Conservation (phyloP, 176 grass and related monocot species). For the Cenchrus fungigraminus region DNA sequence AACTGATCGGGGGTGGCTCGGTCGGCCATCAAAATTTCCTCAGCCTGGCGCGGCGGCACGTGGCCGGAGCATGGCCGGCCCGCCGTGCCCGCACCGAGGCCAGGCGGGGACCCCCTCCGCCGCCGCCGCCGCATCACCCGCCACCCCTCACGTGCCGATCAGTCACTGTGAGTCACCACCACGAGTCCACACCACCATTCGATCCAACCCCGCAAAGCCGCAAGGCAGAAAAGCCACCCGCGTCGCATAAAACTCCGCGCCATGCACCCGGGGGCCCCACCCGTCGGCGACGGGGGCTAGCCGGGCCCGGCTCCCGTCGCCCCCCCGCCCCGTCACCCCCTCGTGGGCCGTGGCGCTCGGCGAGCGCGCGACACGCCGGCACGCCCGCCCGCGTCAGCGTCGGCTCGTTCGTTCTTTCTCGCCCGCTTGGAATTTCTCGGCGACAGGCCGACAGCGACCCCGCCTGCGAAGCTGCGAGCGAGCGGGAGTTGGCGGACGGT, state of each 20-base stretch:
- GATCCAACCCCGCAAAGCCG: neutral
- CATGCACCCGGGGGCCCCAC: slow-evolving; percentile 22
- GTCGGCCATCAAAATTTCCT: neutral
- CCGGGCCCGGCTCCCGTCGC: neutral
- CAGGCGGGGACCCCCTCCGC: no score
- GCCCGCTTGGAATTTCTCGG: slow-evolving; percentile 14
- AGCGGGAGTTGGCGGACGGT: neutral
- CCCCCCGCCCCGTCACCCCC: neutral
- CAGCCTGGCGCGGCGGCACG: neutral
- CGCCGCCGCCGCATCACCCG: neutral
- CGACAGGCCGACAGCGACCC: slow-evolving; percentile 22
- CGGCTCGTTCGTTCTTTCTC: neutral
- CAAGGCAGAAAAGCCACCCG: no score
- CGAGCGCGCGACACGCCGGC: slow-evolving; percentile 4
- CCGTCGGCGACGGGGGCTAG: neutral
- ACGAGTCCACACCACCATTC: neutral
- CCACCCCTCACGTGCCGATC: slow-evolving; percentile 23
- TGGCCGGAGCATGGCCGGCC: slow-evolving; percentile 26
- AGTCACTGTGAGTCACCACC: no score
- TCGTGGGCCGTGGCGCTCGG: neutral
- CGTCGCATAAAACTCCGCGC: neutral
- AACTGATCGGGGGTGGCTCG: no score
- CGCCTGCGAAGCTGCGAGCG: neutral
- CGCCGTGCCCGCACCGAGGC: neutral
- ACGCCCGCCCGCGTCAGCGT: neutral